phyloP scores from a whole-genome alignment of 129 eudicot species.

The Gnaphalium uliginosum region DNA sequence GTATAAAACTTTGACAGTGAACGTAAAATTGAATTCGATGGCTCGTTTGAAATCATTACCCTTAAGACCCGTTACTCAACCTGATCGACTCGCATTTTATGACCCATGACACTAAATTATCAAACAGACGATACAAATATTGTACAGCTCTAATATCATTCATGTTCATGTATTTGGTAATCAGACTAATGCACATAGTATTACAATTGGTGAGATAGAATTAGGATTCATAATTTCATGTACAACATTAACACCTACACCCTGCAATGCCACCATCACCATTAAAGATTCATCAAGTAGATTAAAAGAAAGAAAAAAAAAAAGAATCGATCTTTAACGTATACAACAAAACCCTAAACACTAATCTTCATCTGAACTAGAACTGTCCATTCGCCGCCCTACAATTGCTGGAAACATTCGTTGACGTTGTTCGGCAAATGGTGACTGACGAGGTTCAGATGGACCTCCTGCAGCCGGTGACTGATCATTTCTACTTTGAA shows the following conservation, averaged over 20 bases:
- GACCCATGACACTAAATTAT: not conserved
- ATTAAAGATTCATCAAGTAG: constrained; percentile 24
- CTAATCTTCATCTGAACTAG: constrained; percentile 88
- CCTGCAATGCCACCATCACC: constrained; percentile 22
- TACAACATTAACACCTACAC: constrained; percentile 36
- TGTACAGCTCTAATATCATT: not conserved
- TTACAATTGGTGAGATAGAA: constrained; percentile 28
- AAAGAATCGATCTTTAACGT: constrained; percentile 25
- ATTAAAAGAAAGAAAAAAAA: constrained; percentile 4
- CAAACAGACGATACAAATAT: not conserved
- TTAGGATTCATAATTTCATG: constrained; percentile 31
- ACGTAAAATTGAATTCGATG: too few relatives aligned
- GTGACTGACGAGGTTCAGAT: constrained; percentile 30
- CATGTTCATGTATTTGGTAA: constrained; percentile 3
- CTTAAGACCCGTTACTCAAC: not conserved
- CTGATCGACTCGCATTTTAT: not conserved
- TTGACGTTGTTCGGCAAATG: constrained; percentile 46
- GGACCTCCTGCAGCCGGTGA: constrained; percentile 27
- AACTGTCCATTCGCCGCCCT: constrained; percentile 60
- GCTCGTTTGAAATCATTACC: too few relatives aligned
- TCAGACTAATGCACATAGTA: constrained; percentile 29
- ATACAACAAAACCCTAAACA: constrained; percentile 30
- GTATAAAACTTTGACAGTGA: too few relatives aligned
- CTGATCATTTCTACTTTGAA: constrained; percentile 20
- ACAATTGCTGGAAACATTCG: constrained; percentile 62